These are phyloP conservation scores for Skeletonema menzelii DNA, from an alignment of 108 stramenopile genomes.

Conservation along the genomic window DNA sequence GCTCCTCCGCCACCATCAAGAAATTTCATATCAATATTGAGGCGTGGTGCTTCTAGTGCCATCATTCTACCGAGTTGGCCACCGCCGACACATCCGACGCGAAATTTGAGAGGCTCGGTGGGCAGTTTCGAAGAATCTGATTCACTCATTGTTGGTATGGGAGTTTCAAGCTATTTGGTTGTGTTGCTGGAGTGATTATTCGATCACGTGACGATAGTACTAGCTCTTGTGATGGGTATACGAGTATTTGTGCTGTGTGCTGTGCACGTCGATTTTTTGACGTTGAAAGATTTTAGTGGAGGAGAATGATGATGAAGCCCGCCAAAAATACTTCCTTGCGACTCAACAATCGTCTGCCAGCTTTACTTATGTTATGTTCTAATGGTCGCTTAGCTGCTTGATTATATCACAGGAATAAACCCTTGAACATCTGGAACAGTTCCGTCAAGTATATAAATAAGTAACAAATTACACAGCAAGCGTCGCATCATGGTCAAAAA, in stretches of 20 bases:
- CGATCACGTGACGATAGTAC: neutral
- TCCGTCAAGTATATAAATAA: too few relatives aligned
- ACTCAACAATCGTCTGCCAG: too few relatives aligned
- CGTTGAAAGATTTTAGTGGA: neutral
- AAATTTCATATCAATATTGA: slow-evolving; percentile 85
- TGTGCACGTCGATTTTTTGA: too few relatives aligned
- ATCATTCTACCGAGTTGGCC: slow-evolving; percentile 99
- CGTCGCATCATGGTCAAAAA: slow-evolving; percentile 17
- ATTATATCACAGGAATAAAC: neutral
- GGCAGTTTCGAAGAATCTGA: slow-evolving; percentile 20
- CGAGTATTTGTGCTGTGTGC: too few relatives aligned
- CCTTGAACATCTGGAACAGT: neutral
- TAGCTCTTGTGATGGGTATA: neutral
- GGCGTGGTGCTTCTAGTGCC: slow-evolving; percentile 94
- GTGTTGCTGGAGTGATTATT: neutral
- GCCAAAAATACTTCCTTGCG: neutral
- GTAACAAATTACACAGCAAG: too few relatives aligned
- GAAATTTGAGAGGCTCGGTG: slow-evolving; percentile 34
- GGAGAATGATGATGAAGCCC: neutral
- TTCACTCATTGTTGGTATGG: neutral
- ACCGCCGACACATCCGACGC: slow-evolving; percentile 96
- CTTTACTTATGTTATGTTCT: too few relatives aligned
- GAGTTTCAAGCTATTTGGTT: neutral
- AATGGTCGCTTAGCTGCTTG: too few relatives aligned
- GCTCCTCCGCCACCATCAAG: slow-evolving; percentile 77